phyloP scores from a whole-genome alignment of 768 basidiomycete species.

The Kwoniella europaea region DNA sequence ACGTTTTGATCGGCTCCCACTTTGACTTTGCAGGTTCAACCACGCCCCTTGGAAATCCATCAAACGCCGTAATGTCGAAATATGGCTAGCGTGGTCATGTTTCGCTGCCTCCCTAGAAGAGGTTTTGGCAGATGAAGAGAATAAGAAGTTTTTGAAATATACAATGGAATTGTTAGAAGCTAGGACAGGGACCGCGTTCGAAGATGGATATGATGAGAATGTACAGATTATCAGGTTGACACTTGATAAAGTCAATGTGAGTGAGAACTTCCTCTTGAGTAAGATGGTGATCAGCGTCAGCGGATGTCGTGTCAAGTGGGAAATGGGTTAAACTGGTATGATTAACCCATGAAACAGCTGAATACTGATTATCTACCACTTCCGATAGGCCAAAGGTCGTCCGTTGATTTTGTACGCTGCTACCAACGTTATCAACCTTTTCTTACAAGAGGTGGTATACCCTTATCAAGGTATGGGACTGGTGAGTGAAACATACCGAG shows the following conservation, averaged over 20 bases:
- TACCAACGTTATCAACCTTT: conserved; percentile 40
- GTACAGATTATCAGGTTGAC: conserved; percentile 71
- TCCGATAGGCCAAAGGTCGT: conserved; percentile 17
- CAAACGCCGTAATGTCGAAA: conserved; percentile 66
- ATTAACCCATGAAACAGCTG: too few species aligned
- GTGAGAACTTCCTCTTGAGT: conserved; percentile 33
- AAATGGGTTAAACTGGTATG: too few species aligned
- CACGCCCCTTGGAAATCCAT: conserved; percentile 76
- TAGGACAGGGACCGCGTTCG: conserved; percentile 70
- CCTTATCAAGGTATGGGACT: conserved; percentile 58
- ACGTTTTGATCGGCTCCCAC: neutral
- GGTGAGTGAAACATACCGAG: conserved; percentile 61
- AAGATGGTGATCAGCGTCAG: neutral
- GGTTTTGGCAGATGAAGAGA: conserved; percentile 61
- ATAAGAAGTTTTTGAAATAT: conserved; percentile 65
- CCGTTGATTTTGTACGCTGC: conserved; percentile 65
- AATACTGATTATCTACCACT: too few species aligned
- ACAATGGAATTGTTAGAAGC: conserved; percentile 71
- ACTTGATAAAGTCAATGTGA: conserved; percentile 74
- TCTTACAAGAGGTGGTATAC: conserved; percentile 39
- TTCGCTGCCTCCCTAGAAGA: conserved; percentile 71
- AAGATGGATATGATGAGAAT: conserved; percentile 65
- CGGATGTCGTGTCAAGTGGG: too few species aligned
- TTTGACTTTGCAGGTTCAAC: conserved; percentile 66
- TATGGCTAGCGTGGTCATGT: conserved; percentile 84